phyloP scores from a whole-genome alignment of 78 protist genomes.

The Dictyostelium purpureum region DNA sequence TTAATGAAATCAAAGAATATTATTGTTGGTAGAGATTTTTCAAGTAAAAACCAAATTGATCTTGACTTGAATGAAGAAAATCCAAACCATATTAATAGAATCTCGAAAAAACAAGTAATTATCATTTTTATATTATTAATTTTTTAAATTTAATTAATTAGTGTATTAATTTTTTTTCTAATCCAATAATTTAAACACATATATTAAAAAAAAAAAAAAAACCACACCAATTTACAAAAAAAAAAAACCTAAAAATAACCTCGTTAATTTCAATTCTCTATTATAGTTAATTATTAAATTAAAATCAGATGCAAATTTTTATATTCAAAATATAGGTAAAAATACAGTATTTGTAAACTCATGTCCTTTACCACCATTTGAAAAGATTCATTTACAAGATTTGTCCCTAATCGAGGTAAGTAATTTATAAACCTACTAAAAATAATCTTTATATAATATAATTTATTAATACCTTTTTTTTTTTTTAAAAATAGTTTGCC shows the following conservation, averaged over 20 bases:
- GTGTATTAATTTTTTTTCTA: background rate
- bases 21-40: constrained; percentile 38
- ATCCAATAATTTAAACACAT: background rate
- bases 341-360: constrained; percentile 52
- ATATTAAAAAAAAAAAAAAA: background rate
- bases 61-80: constrained; percentile 40
- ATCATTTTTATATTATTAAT: background rate
- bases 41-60: constrained; percentile 37
- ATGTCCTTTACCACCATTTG: constrained; percentile 5
- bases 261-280: background rate
- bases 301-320: constrained; percentile 49
- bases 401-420: constrained; percentile 52
- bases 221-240: too few species aligned
- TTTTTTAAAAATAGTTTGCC: constrained; percentile 11
- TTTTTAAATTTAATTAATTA: background rate
- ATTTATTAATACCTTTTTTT: background rate
- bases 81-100: constrained; percentile 6
- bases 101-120: constrained; percentile 68
- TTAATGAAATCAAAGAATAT: constrained; percentile 58
- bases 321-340: constrained; percentile 52
- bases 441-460: background rate
- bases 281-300: constrained; percentile 34
- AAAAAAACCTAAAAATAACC: background rate
- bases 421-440: background rate
- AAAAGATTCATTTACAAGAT: constrained; percentile 26